These are phyloP conservation scores for Tuctoria greenei DNA, from an alignment of 176 grass and related monocot species.

Conservation along the genomic window DNA sequence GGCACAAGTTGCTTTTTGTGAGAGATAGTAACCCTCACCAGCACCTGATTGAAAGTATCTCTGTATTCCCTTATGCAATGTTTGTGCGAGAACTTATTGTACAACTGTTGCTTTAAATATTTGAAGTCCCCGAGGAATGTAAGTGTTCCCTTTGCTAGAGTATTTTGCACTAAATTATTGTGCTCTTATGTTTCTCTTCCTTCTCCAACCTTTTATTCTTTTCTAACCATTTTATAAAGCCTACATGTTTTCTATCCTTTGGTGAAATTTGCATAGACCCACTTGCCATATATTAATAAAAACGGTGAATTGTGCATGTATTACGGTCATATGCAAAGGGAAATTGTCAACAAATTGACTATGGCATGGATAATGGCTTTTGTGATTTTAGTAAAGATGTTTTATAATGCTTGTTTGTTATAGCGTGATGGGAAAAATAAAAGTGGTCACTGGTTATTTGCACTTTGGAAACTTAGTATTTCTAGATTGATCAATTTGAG, in stretches of 20 bases:
- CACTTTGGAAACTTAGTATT: neutral
- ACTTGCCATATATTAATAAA: neutral
- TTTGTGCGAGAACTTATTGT: too few relatives aligned
- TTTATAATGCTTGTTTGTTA: slow-evolving; percentile 5
- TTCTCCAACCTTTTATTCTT: neutral
- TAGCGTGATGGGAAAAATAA: neutral
- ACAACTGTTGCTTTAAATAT: too few relatives aligned
- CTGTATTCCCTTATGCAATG: too few relatives aligned
- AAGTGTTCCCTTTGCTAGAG: neutral
- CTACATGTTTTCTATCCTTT: neutral
- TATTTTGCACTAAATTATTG: neutral
- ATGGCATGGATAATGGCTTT: neutral
- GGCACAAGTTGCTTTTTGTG: too few relatives aligned
- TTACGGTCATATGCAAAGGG: neutral
- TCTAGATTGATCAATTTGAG: neutral
- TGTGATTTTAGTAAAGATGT: neutral
- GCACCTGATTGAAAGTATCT: too few relatives aligned
- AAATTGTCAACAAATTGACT: neutral
- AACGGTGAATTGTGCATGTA: neutral
- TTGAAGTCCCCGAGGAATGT: too few relatives aligned
- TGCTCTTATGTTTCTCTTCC: neutral
- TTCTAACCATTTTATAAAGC: neutral
- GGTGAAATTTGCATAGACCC: neutral
- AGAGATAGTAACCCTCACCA: too few relatives aligned
- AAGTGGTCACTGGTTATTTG: neutral